Conservation (phyloP, 108 stramenopile genomes). For the Cyclotella distinguenda region DNA sequence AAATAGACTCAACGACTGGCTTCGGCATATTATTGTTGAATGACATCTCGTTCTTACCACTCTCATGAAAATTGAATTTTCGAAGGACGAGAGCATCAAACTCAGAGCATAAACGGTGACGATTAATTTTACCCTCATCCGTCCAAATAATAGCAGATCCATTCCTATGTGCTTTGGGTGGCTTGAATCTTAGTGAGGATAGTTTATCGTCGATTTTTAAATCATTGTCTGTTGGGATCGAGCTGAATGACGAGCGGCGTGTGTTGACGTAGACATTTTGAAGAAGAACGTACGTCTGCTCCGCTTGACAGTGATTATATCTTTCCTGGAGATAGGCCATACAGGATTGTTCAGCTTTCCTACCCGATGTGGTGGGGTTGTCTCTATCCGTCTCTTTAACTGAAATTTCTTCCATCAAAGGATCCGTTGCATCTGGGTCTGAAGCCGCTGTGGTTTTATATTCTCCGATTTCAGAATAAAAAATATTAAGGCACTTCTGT, state of each 20-base stretch:
- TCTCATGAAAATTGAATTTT: background rate
- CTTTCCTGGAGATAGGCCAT: constrained; percentile 1
- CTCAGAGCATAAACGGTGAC: constrained; percentile 33
- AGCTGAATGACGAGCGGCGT: no score
- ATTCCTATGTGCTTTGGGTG: constrained; percentile 11
- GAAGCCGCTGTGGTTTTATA: background rate
- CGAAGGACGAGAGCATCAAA: constrained; percentile 18
- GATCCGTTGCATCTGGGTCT: background rate
- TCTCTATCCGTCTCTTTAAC: background rate
- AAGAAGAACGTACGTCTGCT: constrained; percentile 7
- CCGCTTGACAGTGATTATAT: background rate
- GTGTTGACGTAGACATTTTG: constrained; percentile 29
- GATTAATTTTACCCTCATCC: background rate
- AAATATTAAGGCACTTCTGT: constrained; percentile 16
- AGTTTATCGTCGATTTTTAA: background rate
- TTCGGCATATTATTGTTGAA: background rate
- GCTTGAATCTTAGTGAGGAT: constrained; percentile 7
- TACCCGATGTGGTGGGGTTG: constrained; percentile 5
- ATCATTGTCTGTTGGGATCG: no score
- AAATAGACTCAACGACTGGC: constrained; percentile 19
- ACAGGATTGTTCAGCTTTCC: constrained; percentile 19
- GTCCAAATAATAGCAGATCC: constrained; percentile 35
- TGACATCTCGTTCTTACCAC: background rate
- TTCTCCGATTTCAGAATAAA: constrained; percentile 3
- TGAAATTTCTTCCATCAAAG: background rate